Evolutionary conservation across 805 yeast species (phyloP).

Genomic region (Metschnikowia baotianmanensis): DNA sequence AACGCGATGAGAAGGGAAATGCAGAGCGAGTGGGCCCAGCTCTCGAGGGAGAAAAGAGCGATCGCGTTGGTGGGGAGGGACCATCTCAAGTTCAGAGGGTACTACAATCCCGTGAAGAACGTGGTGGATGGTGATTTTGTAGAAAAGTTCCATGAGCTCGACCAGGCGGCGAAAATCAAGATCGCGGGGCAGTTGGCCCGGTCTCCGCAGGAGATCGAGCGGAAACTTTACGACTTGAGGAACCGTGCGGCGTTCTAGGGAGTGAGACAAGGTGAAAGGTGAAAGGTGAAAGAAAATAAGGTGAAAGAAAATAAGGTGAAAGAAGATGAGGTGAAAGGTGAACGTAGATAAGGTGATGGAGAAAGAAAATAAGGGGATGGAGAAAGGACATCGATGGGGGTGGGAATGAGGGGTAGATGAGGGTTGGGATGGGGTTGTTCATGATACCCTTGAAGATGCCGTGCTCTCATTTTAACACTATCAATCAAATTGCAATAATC

Average conservation of each 20-base stretch:
- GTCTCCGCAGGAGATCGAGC: constrained; percentile 47
- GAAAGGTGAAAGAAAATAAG: no score
- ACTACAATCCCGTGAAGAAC: constrained; percentile 73
- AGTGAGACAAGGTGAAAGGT: background rate
- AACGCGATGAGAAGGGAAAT: constrained; percentile 34
- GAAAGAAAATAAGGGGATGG: no score
- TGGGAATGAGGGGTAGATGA: no score
- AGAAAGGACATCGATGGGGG: no score
- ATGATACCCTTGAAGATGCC: no score
- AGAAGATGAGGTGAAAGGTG: no score
- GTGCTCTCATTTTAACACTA: no score
- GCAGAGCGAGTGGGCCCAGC: constrained; percentile 25
- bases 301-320: no score
- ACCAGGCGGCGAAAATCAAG: constrained; percentile 31
- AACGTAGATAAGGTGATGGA: no score
- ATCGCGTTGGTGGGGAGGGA: constrained; percentile 59
- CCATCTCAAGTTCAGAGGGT: constrained; percentile 66
- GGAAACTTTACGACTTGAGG: constrained; percentile 51
- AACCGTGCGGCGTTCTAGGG: constrained; percentile 38
- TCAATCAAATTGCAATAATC: no score
- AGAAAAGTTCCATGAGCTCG: constrained; percentile 49
- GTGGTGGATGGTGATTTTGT: constrained; percentile 88
- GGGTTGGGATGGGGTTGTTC: no score
- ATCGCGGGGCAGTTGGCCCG: constrained; percentile 45
- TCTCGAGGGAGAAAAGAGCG: constrained; percentile 25